Evolutionary conservation across 805 yeast species (phyloP).

Genomic region (Debaryomyces maramus): DNA sequence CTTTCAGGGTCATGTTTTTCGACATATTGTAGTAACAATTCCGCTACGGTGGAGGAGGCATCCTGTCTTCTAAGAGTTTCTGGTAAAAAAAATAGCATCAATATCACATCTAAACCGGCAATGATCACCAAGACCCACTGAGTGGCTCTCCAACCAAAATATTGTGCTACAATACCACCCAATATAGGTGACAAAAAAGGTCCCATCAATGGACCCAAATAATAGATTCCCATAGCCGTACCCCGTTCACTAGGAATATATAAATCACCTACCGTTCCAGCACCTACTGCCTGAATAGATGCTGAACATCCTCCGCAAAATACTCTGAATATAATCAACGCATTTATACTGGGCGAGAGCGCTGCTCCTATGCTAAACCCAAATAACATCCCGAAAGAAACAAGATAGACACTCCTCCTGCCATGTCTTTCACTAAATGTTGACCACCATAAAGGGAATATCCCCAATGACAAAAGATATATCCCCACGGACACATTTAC

Average conservation of each 20-base stretch:
- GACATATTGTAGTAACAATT: constrained; percentile 28
- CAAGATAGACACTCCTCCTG: constrained; percentile 67
- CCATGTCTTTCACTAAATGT: constrained; percentile 74
- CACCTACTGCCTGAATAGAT: constrained; percentile 85
- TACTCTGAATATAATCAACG: constrained; percentile 68
- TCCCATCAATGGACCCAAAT: constrained; percentile 78
- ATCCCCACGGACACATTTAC: constrained; percentile 82
- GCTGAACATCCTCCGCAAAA: constrained; percentile 81
- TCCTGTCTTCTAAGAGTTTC: constrained; percentile 74
- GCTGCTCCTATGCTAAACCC: constrained; percentile 76
- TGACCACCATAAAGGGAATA: constrained; percentile 90
- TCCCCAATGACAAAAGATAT: constrained; percentile 69
- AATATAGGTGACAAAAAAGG: constrained; percentile 76
- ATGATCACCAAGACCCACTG: constrained; percentile 80
- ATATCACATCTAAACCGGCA: constrained; percentile 51
- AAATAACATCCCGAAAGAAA: constrained; percentile 62
- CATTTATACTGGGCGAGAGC: constrained; percentile 56
- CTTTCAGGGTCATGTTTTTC: neutral
- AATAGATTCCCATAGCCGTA: constrained; percentile 73
- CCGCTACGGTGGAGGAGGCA: constrained; percentile 53
- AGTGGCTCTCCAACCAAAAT: constrained; percentile 87
- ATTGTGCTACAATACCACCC: constrained; percentile 71
- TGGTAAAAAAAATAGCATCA: constrained; percentile 62
- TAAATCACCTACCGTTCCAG: constrained; percentile 81
- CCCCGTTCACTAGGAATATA: constrained; percentile 71